Conservation (phyloP, 768 basidiomycete genomes). For the Mycena belliarum region DNA sequence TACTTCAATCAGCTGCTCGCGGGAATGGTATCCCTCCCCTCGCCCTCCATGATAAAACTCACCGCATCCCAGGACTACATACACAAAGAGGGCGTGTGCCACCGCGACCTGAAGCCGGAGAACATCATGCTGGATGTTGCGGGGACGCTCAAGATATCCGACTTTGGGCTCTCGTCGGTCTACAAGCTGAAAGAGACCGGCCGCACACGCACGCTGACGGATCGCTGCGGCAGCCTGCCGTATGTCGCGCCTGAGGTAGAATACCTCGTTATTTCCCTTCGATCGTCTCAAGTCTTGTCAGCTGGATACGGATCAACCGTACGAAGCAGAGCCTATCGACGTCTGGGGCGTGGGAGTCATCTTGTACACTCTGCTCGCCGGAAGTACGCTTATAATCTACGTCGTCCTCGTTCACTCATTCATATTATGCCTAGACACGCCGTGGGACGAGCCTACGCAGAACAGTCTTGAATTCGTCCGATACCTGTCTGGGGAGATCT, state of each 20-base stretch:
- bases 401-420: not conserved
- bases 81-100: slow-evolving; percentile 90
- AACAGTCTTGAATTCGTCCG: slow-evolving; percentile 74
- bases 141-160: slow-evolving; percentile 88
- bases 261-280: not conserved
- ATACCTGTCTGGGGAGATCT: slow-evolving; percentile 74
- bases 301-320: slow-evolving; percentile 68
- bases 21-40: slow-evolving; percentile 66
- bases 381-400: slow-evolving; percentile 75
- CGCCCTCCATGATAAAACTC: not conserved
- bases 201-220: slow-evolving; percentile 71
- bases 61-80: slow-evolving; percentile 64
- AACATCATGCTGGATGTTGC: slow-evolving; percentile 85
- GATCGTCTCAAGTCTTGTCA: slow-evolving; percentile 27
- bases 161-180: slow-evolving; percentile 92
- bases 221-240: slow-evolving; percentile 88
- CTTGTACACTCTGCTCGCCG: slow-evolving; percentile 84
- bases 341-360: slow-evolving; percentile 97
- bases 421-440: slow-evolving; percentile 67
- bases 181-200: slow-evolving; percentile 83
- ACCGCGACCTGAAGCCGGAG: slow-evolving; percentile 96
- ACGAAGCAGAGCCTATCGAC: slow-evolving; percentile 85
- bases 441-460: slow-evolving; percentile 91
- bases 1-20: slow-evolving; percentile 86
- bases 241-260: slow-evolving; percentile 93